Evolutionary conservation across 2,329 filamentous ascomycete genomes (phyloP).

Genomic region (Paecilomyces sp.): DNA sequence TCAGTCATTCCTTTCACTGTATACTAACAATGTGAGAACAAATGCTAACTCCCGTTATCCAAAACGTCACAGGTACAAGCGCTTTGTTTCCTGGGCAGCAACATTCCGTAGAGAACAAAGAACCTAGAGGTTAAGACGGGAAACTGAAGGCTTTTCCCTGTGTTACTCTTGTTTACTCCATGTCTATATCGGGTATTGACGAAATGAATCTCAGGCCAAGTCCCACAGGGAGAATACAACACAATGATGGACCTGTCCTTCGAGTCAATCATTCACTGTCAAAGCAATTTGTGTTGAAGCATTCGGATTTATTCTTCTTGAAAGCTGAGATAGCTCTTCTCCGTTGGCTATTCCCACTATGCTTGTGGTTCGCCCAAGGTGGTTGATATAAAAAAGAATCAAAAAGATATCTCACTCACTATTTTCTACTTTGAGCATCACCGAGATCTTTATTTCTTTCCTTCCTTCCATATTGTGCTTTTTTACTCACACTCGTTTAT

Average conservation of each 20-base stretch:
- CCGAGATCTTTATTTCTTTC: too few relatives aligned
- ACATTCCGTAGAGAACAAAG: neutral
- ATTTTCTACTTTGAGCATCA: too few relatives aligned
- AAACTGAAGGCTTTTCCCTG: neutral
- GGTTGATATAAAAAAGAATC: too few relatives aligned
- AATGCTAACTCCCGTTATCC: neutral
- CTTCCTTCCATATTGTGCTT: too few relatives aligned
- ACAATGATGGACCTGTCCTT: neutral
- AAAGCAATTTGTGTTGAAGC: neutral
- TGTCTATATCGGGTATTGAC: neutral
- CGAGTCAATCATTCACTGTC: neutral
- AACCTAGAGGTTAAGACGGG: neutral
- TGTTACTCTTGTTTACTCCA: neutral
- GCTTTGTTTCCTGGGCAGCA: neutral
- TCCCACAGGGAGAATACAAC: neutral
- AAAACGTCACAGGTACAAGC: neutral
- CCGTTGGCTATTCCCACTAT: too few relatives aligned
- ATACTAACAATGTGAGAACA: neutral
- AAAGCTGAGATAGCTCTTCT: neutral
- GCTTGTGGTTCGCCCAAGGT: too few relatives aligned
- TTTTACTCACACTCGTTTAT: neutral
- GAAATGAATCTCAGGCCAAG: neutral
- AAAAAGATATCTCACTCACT: too few relatives aligned
- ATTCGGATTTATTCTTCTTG: neutral
- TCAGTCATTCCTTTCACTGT: neutral